Percentiles rank a stretch among this genome's conserved stretches.
Evolutionary conservation across 495 filamentous ascomycete species (phyloP).

Genomic region (Penicillium paxilli): DNA sequence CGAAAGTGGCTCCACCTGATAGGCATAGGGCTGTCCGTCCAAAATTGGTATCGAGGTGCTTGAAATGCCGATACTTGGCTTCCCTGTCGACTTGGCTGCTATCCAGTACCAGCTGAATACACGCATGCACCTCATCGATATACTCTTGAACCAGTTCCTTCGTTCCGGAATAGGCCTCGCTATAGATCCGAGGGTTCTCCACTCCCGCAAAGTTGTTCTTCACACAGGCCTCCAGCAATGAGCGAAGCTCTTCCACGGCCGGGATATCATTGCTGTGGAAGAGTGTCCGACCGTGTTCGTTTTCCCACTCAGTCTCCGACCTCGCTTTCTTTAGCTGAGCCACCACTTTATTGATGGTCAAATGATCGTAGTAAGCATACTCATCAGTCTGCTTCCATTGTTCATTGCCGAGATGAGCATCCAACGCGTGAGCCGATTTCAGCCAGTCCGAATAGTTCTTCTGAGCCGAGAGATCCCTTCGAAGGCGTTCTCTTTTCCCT

Average conservation of each 20-base stretch:
- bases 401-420: conserved; percentile 78
- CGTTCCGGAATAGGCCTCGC: conserved; percentile 94
- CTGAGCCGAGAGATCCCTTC: conserved; percentile 67
- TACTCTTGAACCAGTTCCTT: conserved; percentile 89
- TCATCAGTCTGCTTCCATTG: conserved; percentile 84
- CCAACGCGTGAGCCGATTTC: conserved; percentile 71
- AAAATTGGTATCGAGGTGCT: conserved; percentile 84
- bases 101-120: conserved; percentile 65
- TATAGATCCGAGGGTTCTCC: conserved; percentile 93
- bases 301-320: conserved; percentile 56
- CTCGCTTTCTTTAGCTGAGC: conserved; percentile 67
- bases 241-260: conserved; percentile 69
- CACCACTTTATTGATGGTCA: conserved; percentile 73
- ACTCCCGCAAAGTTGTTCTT: conserved; percentile 96
- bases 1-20: conserved; percentile 92
- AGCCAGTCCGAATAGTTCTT: conserved; percentile 82
- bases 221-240: conserved; percentile 81
- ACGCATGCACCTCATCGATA: conserved; percentile 68
- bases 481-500: conserved; percentile 68
- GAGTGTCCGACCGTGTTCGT: conserved; percentile 17
- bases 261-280: conserved; percentile 40
- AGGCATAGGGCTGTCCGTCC: conserved; percentile 91
- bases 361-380: conserved; percentile 92
- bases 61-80: conserved; percentile 82
- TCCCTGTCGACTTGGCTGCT: conserved; percentile 65